phyloP scores from a whole-genome alignment of 1,139 yeast genomes.

The Suhomyces bolitotheri region DNA sequence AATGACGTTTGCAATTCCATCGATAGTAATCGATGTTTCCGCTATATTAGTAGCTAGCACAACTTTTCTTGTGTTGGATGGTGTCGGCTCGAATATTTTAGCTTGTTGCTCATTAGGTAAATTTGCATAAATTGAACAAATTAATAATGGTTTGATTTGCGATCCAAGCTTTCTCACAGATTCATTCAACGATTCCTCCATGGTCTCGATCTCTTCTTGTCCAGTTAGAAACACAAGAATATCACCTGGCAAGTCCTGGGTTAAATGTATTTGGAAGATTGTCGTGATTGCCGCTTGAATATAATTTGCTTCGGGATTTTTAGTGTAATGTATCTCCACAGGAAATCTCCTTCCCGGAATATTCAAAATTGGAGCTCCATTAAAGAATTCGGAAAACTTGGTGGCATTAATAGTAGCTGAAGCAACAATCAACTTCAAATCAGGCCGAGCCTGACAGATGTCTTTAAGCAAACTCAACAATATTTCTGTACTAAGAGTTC shows the following conservation, averaged over 20 bases:
- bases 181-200: slow-evolving; percentile 70
- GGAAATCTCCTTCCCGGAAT: slow-evolving; percentile 91
- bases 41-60: slow-evolving; percentile 96
- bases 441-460: slow-evolving; percentile 60
- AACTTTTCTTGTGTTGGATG: slow-evolving; percentile 74
- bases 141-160: slow-evolving; percentile 60
- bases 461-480: slow-evolving; percentile 79
- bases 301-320: slow-evolving; percentile 87
- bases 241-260: slow-evolving; percentile 69
- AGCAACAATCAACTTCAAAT: slow-evolving; percentile 74
- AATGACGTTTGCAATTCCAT: slow-evolving; percentile 84
- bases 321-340: slow-evolving; percentile 82
- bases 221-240: slow-evolving; percentile 85
- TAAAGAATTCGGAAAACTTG: slow-evolving; percentile 77
- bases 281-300: slow-evolving; percentile 86
- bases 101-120: slow-evolving; percentile 83
- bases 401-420: slow-evolving; percentile 94
- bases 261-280: slow-evolving; percentile 74
- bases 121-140: slow-evolving; percentile 91
- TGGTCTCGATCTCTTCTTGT: slow-evolving; percentile 88
- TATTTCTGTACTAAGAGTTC: slow-evolving; percentile 92
- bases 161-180: slow-evolving; percentile 65
- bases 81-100: slow-evolving; percentile 85
- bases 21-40: slow-evolving; percentile 93
- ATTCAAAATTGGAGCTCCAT: slow-evolving; percentile 79